phyloP scores from a whole-genome alignment of 306 rosid species.

The Fagus sylvatica region DNA sequence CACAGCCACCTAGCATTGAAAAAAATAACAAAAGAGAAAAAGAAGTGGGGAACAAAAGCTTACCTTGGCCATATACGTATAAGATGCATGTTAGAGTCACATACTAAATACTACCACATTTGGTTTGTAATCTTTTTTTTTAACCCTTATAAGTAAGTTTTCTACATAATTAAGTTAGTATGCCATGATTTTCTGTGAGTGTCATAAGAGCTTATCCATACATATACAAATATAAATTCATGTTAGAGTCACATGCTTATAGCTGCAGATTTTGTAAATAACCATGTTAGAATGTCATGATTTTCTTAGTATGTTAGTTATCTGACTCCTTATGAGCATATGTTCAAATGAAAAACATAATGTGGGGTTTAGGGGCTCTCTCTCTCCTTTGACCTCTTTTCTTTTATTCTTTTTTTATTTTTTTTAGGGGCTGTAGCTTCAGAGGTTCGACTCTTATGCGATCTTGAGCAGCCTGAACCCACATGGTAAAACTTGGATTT shows the following conservation, averaged over 20 bases:
- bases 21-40: neutral
- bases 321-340: neutral
- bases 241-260: neutral
- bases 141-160: neutral
- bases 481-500: slow-evolving; percentile 53
- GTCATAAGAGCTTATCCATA: neutral
- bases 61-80: neutral
- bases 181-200: no score
- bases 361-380: neutral
- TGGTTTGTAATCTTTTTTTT: neutral
- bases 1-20: neutral
- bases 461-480: slow-evolving; percentile 85
- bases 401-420: slow-evolving; percentile 16
- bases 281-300: neutral
- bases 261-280: neutral
- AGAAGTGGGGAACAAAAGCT: neutral
- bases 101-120: neutral
- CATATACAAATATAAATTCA: neutral
- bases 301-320: neutral
- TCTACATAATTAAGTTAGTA: neutral
- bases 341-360: neutral
- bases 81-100: neutral
- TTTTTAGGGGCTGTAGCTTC: slow-evolving; percentile 64
- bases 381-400: neutral
- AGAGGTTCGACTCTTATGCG: slow-evolving; percentile 81